phyloP scores from a whole-genome alignment of 257 asterid species.

The Solanum pinnatisectum region DNA sequence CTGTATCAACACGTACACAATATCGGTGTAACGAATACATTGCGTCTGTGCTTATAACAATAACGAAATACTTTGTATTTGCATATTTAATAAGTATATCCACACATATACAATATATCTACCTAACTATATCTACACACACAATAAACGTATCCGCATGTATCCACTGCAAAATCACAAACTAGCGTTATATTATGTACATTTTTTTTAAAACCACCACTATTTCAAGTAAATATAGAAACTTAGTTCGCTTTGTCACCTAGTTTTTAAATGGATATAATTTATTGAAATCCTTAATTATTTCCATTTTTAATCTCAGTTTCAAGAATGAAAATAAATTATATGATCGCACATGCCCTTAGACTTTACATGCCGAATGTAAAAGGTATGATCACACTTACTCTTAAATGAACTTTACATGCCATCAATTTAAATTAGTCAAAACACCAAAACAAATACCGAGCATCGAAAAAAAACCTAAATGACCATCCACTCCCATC shows the following conservation, averaged over 20 bases:
- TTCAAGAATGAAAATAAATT: neutral
- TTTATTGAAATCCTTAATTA: neutral
- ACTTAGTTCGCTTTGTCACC: neutral
- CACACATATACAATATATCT: neutral
- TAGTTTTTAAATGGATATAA: neutral
- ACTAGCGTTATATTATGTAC: neutral
- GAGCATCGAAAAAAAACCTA: accelerated
- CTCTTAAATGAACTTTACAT: neutral
- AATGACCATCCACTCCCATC: neutral
- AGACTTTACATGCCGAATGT: neutral
- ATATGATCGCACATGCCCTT: accelerated
- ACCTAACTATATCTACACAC: neutral
- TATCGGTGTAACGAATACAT: neutral
- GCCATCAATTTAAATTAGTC: accelerated
- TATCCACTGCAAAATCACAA: neutral
- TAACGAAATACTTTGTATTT: too few relatives aligned
- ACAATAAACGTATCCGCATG: neutral
- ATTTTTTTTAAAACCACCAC: neutral
- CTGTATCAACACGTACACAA: neutral
- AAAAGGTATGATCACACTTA: neutral
- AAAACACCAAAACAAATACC: accelerated
- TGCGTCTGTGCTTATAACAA: too few relatives aligned
- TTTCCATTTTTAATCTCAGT: neutral
- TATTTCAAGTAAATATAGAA: neutral
- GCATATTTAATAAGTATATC: too few relatives aligned